Conservation (phyloP, 352 stramenopile species). For the Pythium coloratum region DNA sequence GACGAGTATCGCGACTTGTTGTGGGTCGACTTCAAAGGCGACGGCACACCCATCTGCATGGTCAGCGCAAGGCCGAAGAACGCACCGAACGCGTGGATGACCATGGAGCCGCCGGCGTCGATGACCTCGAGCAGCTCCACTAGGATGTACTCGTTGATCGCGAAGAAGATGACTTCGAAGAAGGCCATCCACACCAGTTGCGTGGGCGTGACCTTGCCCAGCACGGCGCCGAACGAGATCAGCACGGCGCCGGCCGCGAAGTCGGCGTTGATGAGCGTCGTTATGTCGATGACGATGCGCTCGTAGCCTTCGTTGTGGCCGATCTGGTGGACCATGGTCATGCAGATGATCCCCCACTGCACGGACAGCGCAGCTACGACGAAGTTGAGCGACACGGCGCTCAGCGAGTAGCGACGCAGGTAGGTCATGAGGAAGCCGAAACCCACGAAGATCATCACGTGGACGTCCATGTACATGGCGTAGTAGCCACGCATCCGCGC, state of each 20-base stretch:
- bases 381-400: constrained; percentile 77
- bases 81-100: constrained; percentile 85
- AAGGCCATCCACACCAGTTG: constrained; percentile 81
- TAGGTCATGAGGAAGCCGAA: constrained; percentile 91
- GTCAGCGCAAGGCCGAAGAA: constrained; percentile 80
- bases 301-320: constrained; percentile 38
- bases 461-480: constrained; percentile 75
- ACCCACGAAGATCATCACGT: constrained; percentile 87
- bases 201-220: constrained; percentile 75
- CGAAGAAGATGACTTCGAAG: constrained; percentile 74
- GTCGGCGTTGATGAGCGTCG: constrained; percentile 73
- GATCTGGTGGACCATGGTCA: constrained; percentile 65
- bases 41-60: constrained; percentile 52
- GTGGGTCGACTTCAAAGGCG: constrained; percentile 37
- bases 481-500: constrained; percentile 28
- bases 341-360: constrained; percentile 69
- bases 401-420: constrained; percentile 80
- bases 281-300: constrained; percentile 57
- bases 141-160: constrained; percentile 78
- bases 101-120: constrained; percentile 80
- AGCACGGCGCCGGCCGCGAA: constrained; percentile 76
- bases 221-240: constrained; percentile 77
- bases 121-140: constrained; percentile 52
- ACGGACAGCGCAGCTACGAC: constrained; percentile 64
- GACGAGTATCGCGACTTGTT: constrained; percentile 71